Base-by-base conservation (phyloP, 2,329 filamentous ascomycete species). In the Shiraia bambusicola region DNA sequence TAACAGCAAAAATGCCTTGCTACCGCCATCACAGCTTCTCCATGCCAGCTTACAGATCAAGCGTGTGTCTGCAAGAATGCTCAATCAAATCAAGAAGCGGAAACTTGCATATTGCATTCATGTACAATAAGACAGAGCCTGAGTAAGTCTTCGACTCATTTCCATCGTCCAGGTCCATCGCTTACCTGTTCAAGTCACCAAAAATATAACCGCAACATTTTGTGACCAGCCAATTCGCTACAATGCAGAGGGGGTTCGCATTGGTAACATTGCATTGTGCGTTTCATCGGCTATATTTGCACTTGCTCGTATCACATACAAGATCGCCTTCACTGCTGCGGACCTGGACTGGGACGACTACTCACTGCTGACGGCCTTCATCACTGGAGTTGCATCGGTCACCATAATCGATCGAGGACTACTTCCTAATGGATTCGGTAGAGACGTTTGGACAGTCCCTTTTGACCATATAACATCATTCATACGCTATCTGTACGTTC, bases 371-470 rank as follows among this genome's bases (percentile, higher is more conserved):
- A 27, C 14, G 27, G 33, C 33, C 11, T 26, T 31, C 7, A 3
- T 42, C 1, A 12, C 27, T 9, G 39, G 39, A 19, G 12, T 42
- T 15, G 37, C 24, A 0, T 44, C 40, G 2, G 34, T 47, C 6
- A 24, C 47, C 8, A 45, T 50, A 4, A 37, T 52, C 25, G 49
- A 52, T 13, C 24, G 43, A 9, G 35, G 40, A 2, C 26, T 38
- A 6, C 24, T 50, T 13, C 47, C 44, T 2, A 42, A 38, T 26
- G 76, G 76, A 0, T 56, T 78, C 3, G 75, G 76, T 2, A 65
- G 56, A 10, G 76, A 79, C 39, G 63, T 78, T 16, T 79, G 76
- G 76, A 74, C 73, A 0, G 45, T 79, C 1, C 44, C 61, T 0
- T 55, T 63, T 0, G 52, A 63, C 0, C 49, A 67, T 11, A 68